Conservation (phyloP, 352 stramenopile species). For the Phytophthora nicotianae region DNA sequence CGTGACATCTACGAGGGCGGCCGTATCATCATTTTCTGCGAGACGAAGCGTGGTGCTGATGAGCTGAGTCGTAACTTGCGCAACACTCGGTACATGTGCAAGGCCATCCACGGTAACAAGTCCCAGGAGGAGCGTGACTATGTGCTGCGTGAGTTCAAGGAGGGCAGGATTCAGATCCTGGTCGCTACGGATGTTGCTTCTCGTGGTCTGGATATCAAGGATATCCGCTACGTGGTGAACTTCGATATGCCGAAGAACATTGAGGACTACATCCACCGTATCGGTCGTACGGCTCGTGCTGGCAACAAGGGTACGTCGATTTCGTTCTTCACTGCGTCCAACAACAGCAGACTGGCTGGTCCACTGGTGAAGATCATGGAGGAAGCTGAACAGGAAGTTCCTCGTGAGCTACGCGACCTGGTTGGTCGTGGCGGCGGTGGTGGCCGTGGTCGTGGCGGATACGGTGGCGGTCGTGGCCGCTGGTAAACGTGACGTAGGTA, state of each 20-base stretch:
- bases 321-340: conserved; percentile 93
- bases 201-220: conserved; percentile 98
- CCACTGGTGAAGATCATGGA: conserved; percentile 90
- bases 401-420: conserved; percentile 78
- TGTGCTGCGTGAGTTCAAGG: conserved; percentile 97
- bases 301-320: conserved; percentile 94
- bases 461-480: conserved; percentile 48
- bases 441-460: conserved; percentile 63
- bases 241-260: conserved; percentile 99
- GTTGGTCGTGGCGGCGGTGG: conserved; percentile 66
- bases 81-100: conserved; percentile 93
- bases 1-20: conserved; percentile 89
- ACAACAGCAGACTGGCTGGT: conserved; percentile 82
- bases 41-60: conserved; percentile 99
- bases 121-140: conserved; percentile 97
- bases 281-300: conserved; percentile 98
- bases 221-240: conserved; percentile 99
- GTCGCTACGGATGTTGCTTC: conserved; percentile 99
- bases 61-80: conserved; percentile 95
- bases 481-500: conserved; percentile 48
- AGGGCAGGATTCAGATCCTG: conserved; percentile 93
- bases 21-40: conserved; percentile 99
- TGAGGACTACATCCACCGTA: conserved; percentile 98
- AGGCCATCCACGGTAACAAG: conserved; percentile 99
- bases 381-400: conserved; percentile 91